Base-by-base conservation (phyloP, 1,139 yeast genomes). In the Pichia sp. region DNA sequence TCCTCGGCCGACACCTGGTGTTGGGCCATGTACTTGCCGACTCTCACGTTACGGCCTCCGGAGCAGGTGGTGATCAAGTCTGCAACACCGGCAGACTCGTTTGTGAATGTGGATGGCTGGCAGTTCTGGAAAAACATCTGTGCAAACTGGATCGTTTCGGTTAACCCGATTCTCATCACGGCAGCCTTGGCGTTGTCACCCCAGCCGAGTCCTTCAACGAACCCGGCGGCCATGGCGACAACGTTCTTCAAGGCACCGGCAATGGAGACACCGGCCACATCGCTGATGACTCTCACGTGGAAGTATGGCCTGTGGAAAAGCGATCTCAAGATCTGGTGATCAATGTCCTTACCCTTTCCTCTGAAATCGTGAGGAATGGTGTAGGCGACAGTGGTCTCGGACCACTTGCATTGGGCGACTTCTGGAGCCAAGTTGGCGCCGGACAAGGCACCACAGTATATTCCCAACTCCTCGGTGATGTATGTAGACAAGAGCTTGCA, bases 181-280 rank as follows among this genome's bases (percentile, higher is more conserved):
- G 97, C 97, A 48, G 96, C 87, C 72, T 90, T 88, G 61, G 98
- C 96, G 67, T 91, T 91, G 73, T 89, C 96, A 68, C 98, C 98
- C 97, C 98, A 91, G 53, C 96, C 96, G 56, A 86, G 79, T 62
- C 97, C 97, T 72, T 88, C 96, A 56, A 90, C 96, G 67, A 90
- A 87, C 50, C 97, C 98, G 52, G 95, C 96, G 53, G 95, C 90
- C 65, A 88, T 77, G 49, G 97, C 97, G 60, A 90, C 88, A 40
- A 91, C 90, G 72, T 91, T 91, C 74, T 91, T 91, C 69, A 91
- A 78, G 4, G 98, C 98, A 64, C 97, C 98, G 41, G 96, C 95
- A 59, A 91, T 80, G 18, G 96, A 87, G 53, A 90, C 91, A 66
- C 98, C 98, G 28, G 93, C 93, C 53, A 90, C 93, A 68, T 91